Evolutionary conservation across 2,329 filamentous ascomycete species (phyloP), one percentile per base, ranked within the genome.

Genomic region (Eutypella sp.): DNA sequence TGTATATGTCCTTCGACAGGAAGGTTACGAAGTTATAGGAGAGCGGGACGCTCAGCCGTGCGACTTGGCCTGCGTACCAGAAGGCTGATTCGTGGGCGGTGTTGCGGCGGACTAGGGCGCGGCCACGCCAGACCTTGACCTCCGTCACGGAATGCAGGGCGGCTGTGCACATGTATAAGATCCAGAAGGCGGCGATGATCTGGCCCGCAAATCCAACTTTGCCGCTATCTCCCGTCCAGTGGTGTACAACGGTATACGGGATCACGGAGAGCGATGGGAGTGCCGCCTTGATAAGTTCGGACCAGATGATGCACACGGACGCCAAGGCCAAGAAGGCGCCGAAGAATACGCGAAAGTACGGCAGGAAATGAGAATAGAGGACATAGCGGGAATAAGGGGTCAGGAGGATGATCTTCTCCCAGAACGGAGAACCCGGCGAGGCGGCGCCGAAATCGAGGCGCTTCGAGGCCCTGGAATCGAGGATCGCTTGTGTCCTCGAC

Each of bases 21-120:
- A 97, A 92, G 1, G 92, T 96, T 64, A 96, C 78, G 62, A 97
- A 99, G 68, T 99, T 99, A 78, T 96, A 99, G 4, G 88, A 84
- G 8, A 99, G 76, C 1, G 93, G 93, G 0, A 99, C 89, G 1
- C 88, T 96, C 37, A 99, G 81, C 59, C 91, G 89, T 42, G 93
- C 92, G 10, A 96, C 87, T 64, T 96, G 89, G 47, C 89, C 84
- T 1, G 89, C 86, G 62, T 97, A 99, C 90, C 95, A 99, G 56
- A 92, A 95, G 1, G 93, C 93, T 41, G 85, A 89, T 64, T 97
- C 93, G 49, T 89, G 84, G 47, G 95, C 92, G 0, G 93, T 99
- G 61, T 95, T 93, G 47, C 93, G 84, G 48, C 81, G 82, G 40
- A 97, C 92, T 5, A 99, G 75, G 0, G 93, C 92, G 27, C 93